These are phyloP conservation scores for Aspergillus mulundensis DNA, from an alignment of 495 filamentous ascomycete genomes.

Conservation along the genomic window DNA sequence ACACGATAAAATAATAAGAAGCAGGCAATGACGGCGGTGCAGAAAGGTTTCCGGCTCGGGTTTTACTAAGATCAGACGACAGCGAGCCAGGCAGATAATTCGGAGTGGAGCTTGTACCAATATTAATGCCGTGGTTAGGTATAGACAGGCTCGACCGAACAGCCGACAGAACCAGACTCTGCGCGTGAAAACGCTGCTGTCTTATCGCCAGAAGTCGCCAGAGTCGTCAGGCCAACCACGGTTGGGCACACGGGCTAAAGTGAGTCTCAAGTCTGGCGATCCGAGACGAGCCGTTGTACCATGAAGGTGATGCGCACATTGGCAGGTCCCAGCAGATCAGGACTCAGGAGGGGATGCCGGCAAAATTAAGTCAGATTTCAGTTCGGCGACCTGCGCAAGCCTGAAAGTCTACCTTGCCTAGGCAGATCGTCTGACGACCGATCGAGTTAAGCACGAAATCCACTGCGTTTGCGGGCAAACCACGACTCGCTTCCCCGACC, in stretches of 20 bases:
- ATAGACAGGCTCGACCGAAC: constrained; percentile 12
- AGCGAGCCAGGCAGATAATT: constrained; percentile 21
- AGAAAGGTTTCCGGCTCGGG: constrained; percentile 13
- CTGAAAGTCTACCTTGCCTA: constrained; percentile 23
- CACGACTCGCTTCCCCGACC: constrained; percentile 23
- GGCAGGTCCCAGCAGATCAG: constrained; percentile 39
- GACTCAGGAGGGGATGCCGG: constrained; percentile 31
- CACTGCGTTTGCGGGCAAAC: constrained; percentile 26
- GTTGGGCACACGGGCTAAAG: constrained; percentile 24
- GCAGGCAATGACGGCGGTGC: constrained; percentile 1
- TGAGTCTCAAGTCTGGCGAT: constrained; percentile 29
- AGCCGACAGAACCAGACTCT: constrained; percentile 17
- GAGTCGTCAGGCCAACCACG: constrained; percentile 28
- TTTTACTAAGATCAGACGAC: constrained; percentile 22
- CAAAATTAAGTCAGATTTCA: constrained; percentile 21
- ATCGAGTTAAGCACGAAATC: constrained; percentile 24
- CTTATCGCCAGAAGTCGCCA: constrained; percentile 24
- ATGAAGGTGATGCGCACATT: constrained; percentile 39
- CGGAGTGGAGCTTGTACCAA: constrained; percentile 25
- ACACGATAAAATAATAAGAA: constrained; percentile 8
- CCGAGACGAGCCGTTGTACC: constrained; percentile 27
- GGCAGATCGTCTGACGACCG: constrained; percentile 20
- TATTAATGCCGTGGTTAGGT: no score
- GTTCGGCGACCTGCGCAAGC: constrained; percentile 28
- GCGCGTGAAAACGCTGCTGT: constrained; percentile 15